A percentile compares a stretch with the other conserved stretches of the same genome.
Evolutionary conservation across 192 early-diverging fungal genomes (phyloP).

Genomic region (Globomyces pollinis-pini): DNA sequence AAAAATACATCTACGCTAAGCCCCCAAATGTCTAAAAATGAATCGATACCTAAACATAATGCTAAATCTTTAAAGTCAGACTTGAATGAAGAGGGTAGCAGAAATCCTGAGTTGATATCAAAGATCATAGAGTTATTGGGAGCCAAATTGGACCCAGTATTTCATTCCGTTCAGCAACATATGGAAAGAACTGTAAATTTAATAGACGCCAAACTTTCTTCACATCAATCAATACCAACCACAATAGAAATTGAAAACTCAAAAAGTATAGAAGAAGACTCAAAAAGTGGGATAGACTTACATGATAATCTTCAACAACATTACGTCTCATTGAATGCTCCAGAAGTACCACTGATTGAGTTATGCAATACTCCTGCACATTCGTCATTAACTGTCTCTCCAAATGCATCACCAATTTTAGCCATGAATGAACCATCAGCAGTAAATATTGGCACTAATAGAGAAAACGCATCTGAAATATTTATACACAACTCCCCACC

Average conservation of each 20-base stretch:
- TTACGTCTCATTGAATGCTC: no score
- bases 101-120: not conserved
- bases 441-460: not conserved
- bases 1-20: not conserved
- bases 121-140: not conserved
- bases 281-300: not conserved
- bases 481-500: no score
- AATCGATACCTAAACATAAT: not conserved
- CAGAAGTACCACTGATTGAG: not conserved
- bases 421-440: not conserved
- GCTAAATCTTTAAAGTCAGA: not conserved
- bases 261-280: not conserved
- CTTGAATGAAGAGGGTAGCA: not conserved
- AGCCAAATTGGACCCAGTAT: conserved; percentile 2
- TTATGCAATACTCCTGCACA: no score
- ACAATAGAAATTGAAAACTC: no score
- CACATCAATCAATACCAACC: not conserved
- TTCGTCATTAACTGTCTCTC: not conserved
- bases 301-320: no score
- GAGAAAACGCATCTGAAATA: not conserved
- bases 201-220: not conserved
- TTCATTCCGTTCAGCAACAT: conserved; percentile 1
- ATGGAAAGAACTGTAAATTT: not conserved
- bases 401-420: not conserved
- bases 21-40: not conserved